phyloP scores from a whole-genome alignment of 2,329 filamentous ascomycete genomes.

The Trichoderma arundinaceum region DNA sequence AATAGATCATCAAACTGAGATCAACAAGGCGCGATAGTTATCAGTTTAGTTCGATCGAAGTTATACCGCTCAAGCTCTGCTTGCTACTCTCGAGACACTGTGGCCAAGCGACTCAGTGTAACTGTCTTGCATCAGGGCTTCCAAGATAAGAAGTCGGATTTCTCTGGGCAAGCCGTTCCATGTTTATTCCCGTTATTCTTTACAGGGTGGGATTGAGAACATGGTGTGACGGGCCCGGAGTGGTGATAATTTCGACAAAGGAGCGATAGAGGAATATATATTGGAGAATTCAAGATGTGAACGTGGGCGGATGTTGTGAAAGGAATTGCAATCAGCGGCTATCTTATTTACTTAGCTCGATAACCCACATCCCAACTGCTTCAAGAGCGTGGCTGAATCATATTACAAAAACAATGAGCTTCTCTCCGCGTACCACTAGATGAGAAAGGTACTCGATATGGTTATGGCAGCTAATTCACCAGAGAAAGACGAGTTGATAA shows the following conservation, averaged over 20 bases:
- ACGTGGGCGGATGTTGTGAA: neutral
- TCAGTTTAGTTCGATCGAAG: slow-evolving; percentile 43
- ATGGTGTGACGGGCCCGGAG: slow-evolving; percentile 10
- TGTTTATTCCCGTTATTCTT: neutral
- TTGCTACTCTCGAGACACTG: slow-evolving; percentile 44
- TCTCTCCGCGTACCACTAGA: no score
- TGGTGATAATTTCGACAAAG: neutral
- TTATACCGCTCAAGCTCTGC: slow-evolving; percentile 39
- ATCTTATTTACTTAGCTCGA: no score
- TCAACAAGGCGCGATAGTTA: slow-evolving; percentile 39
- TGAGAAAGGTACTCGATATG: no score
- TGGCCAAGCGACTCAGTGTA: slow-evolving; percentile 38
- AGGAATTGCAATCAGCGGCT: neutral
- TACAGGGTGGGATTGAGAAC: neutral
- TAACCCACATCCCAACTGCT: no score
- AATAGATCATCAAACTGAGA: slow-evolving; percentile 40
- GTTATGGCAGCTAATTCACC: no score
- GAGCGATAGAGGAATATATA: neutral
- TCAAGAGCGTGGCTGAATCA: no score
- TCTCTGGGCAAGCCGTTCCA: slow-evolving; percentile 15
- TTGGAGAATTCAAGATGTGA: neutral
- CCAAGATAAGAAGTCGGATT: slow-evolving; percentile 34
- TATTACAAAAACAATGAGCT: no score
- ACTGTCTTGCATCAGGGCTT: slow-evolving; percentile 35
- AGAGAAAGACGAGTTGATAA: no score